Conservation (phyloP, 768 basidiomycete genomes). For the Rhizopogon rudus region DNA sequence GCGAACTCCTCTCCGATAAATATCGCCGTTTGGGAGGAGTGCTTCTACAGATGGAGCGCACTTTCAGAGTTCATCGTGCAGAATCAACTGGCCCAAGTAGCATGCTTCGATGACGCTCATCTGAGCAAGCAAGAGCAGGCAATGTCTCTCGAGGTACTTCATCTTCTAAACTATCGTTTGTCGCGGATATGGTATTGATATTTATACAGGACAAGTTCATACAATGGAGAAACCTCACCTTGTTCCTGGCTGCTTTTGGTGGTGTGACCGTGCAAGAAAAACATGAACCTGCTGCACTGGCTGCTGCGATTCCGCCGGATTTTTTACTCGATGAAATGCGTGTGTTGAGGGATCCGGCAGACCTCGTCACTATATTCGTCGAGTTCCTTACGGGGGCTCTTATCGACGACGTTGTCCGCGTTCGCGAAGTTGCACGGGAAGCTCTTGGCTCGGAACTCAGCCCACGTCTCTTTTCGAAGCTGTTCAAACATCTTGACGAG, state of each 20-base stretch:
- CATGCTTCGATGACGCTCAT: slow-evolving; percentile 30
- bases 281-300: slow-evolving; percentile 45
- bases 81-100: slow-evolving; percentile 26
- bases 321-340: slow-evolving; percentile 71
- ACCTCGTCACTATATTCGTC: slow-evolving; percentile 62
- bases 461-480: slow-evolving; percentile 57
- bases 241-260: slow-evolving; percentile 73
- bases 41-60: slow-evolving; percentile 68
- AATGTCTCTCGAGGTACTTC: slow-evolving; percentile 33
- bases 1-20: slow-evolving; percentile 62
- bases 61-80: slow-evolving; percentile 57
- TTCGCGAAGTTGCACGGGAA: slow-evolving; percentile 77
- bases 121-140: slow-evolving; percentile 32
- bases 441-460: slow-evolving; percentile 78
- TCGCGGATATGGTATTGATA: slow-evolving; percentile 1
- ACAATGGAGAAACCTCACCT: slow-evolving; percentile 83
- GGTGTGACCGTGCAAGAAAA: slow-evolving; percentile 57
- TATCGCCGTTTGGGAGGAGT: slow-evolving; percentile 79
- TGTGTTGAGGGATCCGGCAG: slow-evolving; percentile 51
- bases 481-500: slow-evolving; percentile 74
- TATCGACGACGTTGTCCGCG: slow-evolving; percentile 53
- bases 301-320: slow-evolving; percentile 48
- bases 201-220: slow-evolving; percentile 56
- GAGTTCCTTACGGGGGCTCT: slow-evolving; percentile 65
- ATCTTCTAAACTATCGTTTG: neutral